Evolutionary conservation across 1,284 basidiomycete genomes (phyloP).

Genomic region (Phaffia rhodozyma): DNA sequence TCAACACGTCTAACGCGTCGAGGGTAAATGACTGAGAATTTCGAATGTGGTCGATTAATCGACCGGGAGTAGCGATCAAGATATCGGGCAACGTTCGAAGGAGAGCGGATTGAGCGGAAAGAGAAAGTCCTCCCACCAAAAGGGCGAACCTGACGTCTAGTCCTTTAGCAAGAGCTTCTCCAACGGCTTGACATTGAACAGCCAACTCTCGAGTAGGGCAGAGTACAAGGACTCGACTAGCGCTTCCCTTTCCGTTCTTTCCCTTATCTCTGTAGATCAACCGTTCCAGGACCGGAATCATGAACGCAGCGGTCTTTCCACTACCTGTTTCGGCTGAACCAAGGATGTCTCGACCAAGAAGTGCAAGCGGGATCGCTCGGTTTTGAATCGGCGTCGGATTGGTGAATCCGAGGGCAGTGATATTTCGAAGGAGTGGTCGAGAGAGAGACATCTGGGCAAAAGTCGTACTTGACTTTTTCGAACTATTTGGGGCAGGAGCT

Average conservation of each 20-base stretch:
- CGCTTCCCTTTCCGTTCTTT: slow-evolving; percentile 53
- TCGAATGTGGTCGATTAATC: slow-evolving; percentile 89
- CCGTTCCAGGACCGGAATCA: slow-evolving; percentile 84
- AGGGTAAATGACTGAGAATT: slow-evolving; percentile 91
- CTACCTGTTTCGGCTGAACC: slow-evolving; percentile 91
- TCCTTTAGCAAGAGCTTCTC: slow-evolving; percentile 67
- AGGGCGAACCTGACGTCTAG: slow-evolving; percentile 82
- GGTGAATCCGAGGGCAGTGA: slow-evolving; percentile 66
- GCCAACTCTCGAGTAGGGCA: slow-evolving; percentile 90
- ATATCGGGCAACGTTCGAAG: slow-evolving; percentile 80
- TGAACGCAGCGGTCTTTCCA: slow-evolving; percentile 93
- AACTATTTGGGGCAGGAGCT: slow-evolving; percentile 33
- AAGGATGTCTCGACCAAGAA: slow-evolving; percentile 89
- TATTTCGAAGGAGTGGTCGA: slow-evolving; percentile 72
- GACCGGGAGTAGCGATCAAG: slow-evolving; percentile 88
- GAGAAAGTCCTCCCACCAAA: slow-evolving; percentile 79
- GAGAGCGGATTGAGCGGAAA: slow-evolving; percentile 78
- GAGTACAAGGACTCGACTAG: slow-evolving; percentile 86
- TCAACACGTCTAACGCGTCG: slow-evolving; percentile 82
- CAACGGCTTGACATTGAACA: slow-evolving; percentile 87
- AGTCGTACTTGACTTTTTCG: slow-evolving; percentile 39
- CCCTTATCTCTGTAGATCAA: slow-evolving; percentile 78
- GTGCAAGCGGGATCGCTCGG: slow-evolving; percentile 79
- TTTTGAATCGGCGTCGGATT: slow-evolving; percentile 92
- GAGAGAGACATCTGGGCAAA: slow-evolving; percentile 82